phyloP scores from a whole-genome alignment of 2,329 filamentous ascomycete genomes.

The Fusarium cicatricum region DNA sequence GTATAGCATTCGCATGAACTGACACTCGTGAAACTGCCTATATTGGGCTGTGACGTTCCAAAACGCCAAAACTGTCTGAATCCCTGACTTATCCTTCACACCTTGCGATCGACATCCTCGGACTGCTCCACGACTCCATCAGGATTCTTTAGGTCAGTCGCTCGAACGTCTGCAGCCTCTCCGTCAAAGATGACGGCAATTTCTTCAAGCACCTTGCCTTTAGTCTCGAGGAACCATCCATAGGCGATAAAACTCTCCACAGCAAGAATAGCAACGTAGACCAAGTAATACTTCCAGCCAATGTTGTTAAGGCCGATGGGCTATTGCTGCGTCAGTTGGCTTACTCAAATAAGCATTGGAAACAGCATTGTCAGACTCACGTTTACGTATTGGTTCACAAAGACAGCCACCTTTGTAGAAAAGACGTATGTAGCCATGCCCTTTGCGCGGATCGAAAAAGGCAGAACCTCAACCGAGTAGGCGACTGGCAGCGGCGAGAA shows the following conservation, averaged over 20 bases:
- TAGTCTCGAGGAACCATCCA: conserved; percentile 59
- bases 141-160: background rate
- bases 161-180: conserved; percentile 2
- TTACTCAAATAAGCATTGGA: background rate
- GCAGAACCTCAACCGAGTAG: conserved; percentile 63
- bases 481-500: conserved; percentile 60
- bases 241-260: conserved; percentile 57
- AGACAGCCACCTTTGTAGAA: conserved; percentile 41
- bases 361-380: background rate
- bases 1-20: too few species aligned
- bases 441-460: conserved; percentile 60
- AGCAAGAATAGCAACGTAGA: conserved; percentile 59
- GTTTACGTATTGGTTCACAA: conserved; percentile 53
- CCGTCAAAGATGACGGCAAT: conserved; percentile 62
- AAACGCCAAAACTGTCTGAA: too few species aligned
- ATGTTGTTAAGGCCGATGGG: conserved; percentile 61
- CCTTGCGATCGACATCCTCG: conserved; percentile 11
- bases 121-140: background rate
- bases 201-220: conserved; percentile 59
- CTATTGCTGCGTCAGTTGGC: background rate
- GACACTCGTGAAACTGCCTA: too few species aligned
- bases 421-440: conserved; percentile 52
- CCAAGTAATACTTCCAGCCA: conserved; percentile 64
- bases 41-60: too few species aligned
- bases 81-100: background rate